These are phyloP conservation scores for Coprinellus aureogranulatus DNA, from an alignment of 768 basidiomycete genomes.

Conservation along the genomic window DNA sequence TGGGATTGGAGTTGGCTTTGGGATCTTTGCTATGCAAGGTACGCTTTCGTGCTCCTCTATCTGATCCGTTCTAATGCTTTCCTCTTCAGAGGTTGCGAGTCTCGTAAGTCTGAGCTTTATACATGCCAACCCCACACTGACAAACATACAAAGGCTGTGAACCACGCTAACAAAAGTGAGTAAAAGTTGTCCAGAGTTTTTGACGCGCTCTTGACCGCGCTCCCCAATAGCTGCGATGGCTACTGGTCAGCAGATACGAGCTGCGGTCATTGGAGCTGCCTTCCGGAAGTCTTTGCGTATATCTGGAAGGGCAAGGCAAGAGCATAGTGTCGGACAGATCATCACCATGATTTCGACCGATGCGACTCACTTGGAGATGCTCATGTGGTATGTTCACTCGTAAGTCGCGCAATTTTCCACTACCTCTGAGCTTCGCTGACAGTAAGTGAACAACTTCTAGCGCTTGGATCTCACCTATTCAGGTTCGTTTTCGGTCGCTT, in stretches of 20 bases:
- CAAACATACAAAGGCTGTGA: conserved; percentile 30
- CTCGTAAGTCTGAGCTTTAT: conserved; percentile 28
- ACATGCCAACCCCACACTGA: background rate
- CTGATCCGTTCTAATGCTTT: background rate
- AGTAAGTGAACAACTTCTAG: conserved; percentile 29
- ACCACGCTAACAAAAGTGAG: conserved; percentile 45
- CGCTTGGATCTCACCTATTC: conserved; percentile 43
- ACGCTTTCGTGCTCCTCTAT: conserved; percentile 8
- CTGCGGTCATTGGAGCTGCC: conserved; percentile 36
- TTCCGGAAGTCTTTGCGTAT: conserved; percentile 69
- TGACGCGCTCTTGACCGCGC: background rate
- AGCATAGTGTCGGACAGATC: conserved; percentile 64
- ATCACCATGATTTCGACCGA: conserved; percentile 72
- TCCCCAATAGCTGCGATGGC: conserved; percentile 39
- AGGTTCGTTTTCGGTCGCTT: conserved; percentile 14
- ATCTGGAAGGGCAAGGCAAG: conserved; percentile 54
- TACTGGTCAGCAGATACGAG: conserved; percentile 45
- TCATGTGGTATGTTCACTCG: conserved; percentile 42
- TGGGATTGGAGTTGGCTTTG: conserved; percentile 61
- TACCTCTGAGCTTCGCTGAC: background rate
- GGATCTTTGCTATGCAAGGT: conserved; percentile 63
- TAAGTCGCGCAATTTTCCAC: conserved; percentile 18
- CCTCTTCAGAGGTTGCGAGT: conserved; percentile 38
- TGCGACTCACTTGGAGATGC: conserved; percentile 51
- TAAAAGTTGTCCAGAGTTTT: background rate